Evolutionary conservation across 495 filamentous ascomycete genomes (phyloP).

Genomic region (Cercophora samala): DNA sequence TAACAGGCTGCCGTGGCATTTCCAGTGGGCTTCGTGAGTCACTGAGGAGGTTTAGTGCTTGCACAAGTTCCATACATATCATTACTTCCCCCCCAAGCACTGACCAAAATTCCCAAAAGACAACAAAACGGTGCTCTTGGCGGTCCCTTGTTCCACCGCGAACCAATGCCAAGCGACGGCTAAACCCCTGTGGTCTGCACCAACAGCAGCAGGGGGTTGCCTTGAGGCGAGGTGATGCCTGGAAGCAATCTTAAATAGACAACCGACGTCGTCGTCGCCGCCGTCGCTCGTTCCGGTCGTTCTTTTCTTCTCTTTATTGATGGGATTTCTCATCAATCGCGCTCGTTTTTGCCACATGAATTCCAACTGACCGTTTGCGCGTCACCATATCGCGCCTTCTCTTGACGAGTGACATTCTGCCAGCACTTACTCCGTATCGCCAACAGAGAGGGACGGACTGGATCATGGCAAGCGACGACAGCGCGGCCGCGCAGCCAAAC

Average conservation of each 20-base stretch:
- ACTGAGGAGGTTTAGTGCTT: neutral
- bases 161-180: constrained; percentile 17
- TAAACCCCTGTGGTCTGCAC: constrained; percentile 6
- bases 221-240: neutral
- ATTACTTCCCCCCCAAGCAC: neutral
- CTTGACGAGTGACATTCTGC: neutral
- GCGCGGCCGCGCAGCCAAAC: constrained; percentile 8
- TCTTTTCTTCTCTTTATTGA: neutral
- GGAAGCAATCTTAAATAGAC: constrained; percentile 21
- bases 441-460: neutral
- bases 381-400: neutral
- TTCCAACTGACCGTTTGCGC: neutral
- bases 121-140: neutral
- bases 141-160: neutral
- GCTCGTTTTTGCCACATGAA: constrained; percentile 6
- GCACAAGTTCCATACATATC: neutral
- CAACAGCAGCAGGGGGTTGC: neutral
- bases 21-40: neutral
- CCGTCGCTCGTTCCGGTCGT: constrained; percentile 1
- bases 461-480: constrained; percentile 13
- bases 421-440: neutral
- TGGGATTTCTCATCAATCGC: constrained; percentile 5
- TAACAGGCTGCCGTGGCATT: no score
- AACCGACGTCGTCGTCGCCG: constrained; percentile 9
- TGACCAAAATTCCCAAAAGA: neutral